Evolutionary conservation across 2,329 filamentous ascomycete species (phyloP), one percentile per base, ranked within the genome.

Genomic region (Aspergillus eucalypticola): DNA sequence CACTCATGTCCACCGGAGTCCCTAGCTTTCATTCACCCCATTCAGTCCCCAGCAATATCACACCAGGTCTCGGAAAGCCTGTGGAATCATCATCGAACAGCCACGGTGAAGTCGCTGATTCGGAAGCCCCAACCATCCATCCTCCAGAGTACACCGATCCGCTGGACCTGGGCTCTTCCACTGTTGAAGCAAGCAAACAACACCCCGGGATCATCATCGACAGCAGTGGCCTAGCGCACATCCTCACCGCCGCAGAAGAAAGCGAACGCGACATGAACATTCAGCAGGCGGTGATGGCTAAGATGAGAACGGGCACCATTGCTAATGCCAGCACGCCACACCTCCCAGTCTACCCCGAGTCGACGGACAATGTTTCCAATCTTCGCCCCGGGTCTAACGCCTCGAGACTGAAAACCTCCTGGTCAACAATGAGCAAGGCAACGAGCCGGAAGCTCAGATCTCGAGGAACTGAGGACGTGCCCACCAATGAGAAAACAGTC

Each of bases 251-350:
- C 1, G 64, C 54, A 7, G 67, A 71, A 56, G 67, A 68, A 46
- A 53, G 49, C 5, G 60, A 67, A 51, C 66, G 68, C 1, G 57
- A 64, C 6, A 21, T 62, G 5, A 58, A 64, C 27, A 55, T 72
- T 5, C 67, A 68, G 32, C 61, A 66, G 10, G 70, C 69, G 2
- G 70, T 71, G 8, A 59, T 65, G 39, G 66, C 69, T 17, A 70
- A 67, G 52, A 71, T 71, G 70, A 58, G 41, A n/a, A 59, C 69
- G 1, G 63, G 65, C 5, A 54, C 44, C 8, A 44, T 56, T 25
- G 11, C 54, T 23, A 58, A 39, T 21, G 21, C 38, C n/a, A 21
- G 42, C 32, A 25, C 51, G 17, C 35, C 23, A 17, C 19, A 50
- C 21, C 53, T 41, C 11, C 38, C 19, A n/a, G 13, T 23, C 5